Base-by-base conservation (phyloP, 768 basidiomycete genomes). In the Strobilomyces dryophilus region DNA sequence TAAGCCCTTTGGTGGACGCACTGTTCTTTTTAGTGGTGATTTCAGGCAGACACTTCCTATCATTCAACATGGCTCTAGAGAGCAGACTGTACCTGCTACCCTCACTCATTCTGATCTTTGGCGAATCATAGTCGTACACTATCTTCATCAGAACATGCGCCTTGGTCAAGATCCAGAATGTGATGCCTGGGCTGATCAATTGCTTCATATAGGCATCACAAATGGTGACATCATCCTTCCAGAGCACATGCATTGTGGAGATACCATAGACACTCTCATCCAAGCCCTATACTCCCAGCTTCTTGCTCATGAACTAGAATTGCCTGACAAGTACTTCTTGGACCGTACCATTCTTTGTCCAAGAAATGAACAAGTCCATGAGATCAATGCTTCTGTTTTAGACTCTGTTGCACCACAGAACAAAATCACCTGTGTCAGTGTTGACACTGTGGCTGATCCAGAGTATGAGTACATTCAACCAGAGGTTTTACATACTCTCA, bases 81-180 rank as follows among this genome's bases (percentile, higher is more conserved):
- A 63, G 32, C 66, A 77, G 10, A 75, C 78, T 61, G 64, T 79
- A 4, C 54, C 54, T 53, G 72, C 73, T 1, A 65, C 64, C 5
- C 56, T 79, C 0, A 64, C 61, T 18, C 45, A 60, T 8, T 79
- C 76, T 18, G 26, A 56, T 11, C 60, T 81, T 0, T 81, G 79
- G 77, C 21, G 35, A 5, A 39, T 41, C 5, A 61, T 76, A 29
- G 15, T 55, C 8, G 50, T 75, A 10, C 57, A 76, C 3, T 58
- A 68, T 37, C 68, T 79, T 4, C 50, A 39, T 4, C 52, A 66
- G 29, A 79, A 80, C 56, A 80, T 79, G 76, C 49, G 63, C 7
- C 65, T 80, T 14, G 67, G 68, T 0, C 52, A 62, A 17, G 54
- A 62, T 53, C 55, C 58, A 10, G 61, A 63, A 17, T 65, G 56